Base-by-base conservation (phyloP, 352 stramenopile genomes). In the Globisporangium solare region DNA sequence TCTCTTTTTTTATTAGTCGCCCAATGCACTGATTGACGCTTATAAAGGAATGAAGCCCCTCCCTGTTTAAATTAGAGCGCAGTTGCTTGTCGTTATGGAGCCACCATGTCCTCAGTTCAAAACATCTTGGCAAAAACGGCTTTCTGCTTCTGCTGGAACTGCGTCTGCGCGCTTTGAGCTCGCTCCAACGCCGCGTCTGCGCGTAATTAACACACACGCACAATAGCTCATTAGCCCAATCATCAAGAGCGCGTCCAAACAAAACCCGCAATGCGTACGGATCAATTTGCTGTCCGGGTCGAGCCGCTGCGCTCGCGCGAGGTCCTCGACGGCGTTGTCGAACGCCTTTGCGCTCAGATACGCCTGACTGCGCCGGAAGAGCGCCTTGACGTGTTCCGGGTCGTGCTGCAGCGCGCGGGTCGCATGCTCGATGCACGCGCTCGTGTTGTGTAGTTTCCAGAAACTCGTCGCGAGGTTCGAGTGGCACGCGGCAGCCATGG, bases 361-460 rank as follows among this genome's bases (percentile, higher is more conserved):
- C 37, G 77, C 83, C 51, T 92, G 80, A 47, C 80, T 86, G 43
- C 81, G 74, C 27, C 75, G 68, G 63, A 75, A 92, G 12, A 79
- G 68, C 51, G 81, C 80, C 57, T 93, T 93, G 11, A 72, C 58
- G 57, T 88, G 78, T 24, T 46, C 45, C 1, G 71, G 43, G 32
- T 87, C 75, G 15, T 74, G 27, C 24, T 66, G 48, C 21, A 93
- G 56, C 3, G 80, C 81, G 27, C 47, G 61, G 0, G 73, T 76
- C 46, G 73, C 75, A 32, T 88, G 70, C n/a, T 56, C 35, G 31
- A 89, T 70, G 54, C 77, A 89, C 27, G 47, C 55, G 7, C 82
- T 61, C 47, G 73, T 61, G 1, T 73, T 48, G 1, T 52, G 24
- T 3, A 74, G 47, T 57, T 88, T 89, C 60, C 65, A 88, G 56